These are phyloP conservation scores for Penicillium janthinellum DNA, from an alignment of 2,329 filamentous ascomycete genomes.

Conservation along the genomic window DNA sequence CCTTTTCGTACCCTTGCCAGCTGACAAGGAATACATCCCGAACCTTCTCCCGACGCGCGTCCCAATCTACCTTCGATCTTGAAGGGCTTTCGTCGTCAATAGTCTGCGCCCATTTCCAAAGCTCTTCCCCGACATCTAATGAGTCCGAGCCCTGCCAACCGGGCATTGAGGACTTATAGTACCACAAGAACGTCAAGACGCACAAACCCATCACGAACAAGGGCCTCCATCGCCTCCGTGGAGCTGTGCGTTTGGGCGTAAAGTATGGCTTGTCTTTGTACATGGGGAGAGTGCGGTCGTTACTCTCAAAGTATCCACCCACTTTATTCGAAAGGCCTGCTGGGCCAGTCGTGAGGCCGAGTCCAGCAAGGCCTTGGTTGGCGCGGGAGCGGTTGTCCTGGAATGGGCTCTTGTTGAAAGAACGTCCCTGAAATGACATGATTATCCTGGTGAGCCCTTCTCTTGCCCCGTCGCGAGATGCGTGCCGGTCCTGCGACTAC, in stretches of 20 bases:
- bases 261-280: conserved; percentile 98
- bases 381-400: conserved; percentile 25
- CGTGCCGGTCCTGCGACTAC: conserved; percentile 10
- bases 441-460: conserved; percentile 6
- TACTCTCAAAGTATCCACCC: conserved; percentile 63
- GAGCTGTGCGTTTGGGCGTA: conserved; percentile 55
- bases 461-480: conserved; percentile 3
- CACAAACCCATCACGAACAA: conserved; percentile 58
- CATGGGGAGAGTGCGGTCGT: conserved; percentile 73
- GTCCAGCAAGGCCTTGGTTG: conserved; percentile 39
- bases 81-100: conserved; percentile 48
- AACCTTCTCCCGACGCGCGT: conserved; percentile 74
- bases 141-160: conserved; percentile 25
- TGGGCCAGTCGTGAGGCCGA: conserved; percentile 43
- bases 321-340: conserved; percentile 61
- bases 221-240: conserved; percentile 64
- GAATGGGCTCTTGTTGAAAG: conserved; percentile 66
- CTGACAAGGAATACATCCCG: conserved; percentile 88
- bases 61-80: conserved; percentile 66
- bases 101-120: conserved; percentile 61
- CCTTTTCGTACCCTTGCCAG: conserved; percentile 88
- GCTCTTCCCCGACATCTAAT: conserved; percentile 41
- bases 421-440: conserved; percentile 66
- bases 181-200: conserved; percentile 64
- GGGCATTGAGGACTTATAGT: conserved; percentile 47